Conservation (phyloP, 441 rosid species). For the Gossypium lobatum region DNA sequence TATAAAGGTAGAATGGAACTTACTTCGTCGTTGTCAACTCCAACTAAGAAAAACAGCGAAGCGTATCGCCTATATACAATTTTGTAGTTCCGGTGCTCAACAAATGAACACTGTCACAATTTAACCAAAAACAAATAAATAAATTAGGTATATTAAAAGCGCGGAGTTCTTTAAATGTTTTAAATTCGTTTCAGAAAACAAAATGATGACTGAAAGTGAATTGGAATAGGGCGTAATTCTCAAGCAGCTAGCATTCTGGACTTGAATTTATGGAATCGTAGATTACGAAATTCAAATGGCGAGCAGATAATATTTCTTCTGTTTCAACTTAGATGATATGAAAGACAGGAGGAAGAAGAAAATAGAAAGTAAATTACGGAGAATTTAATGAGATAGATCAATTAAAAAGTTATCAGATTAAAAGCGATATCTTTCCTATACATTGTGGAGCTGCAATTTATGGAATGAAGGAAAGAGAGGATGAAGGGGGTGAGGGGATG, state of each 20-base stretch:
- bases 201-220: background rate
- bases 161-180: background rate
- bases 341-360: background rate
- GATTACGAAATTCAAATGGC: background rate
- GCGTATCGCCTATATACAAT: constrained; percentile 78
- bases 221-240: background rate
- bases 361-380: background rate
- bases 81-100: constrained; percentile 97
- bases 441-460: background rate
- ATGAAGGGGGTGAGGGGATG: background rate
- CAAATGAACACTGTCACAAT: constrained; percentile 78
- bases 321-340: background rate
- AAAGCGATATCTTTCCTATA: background rate
- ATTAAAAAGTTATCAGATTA: too few relatives aligned
- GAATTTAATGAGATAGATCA: too few relatives aligned
- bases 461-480: background rate
- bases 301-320: background rate
- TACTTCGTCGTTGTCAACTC: constrained; percentile 92
- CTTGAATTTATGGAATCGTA: background rate
- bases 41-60: constrained; percentile 93
- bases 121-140: background rate
- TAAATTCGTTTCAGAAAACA: background rate
- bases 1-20: constrained; percentile 10
- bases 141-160: background rate
- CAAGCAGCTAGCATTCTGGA: background rate